These are phyloP conservation scores for Pinus tabuliformis DNA, from an alignment of 75 land plant genomes.

Conservation along the genomic window DNA sequence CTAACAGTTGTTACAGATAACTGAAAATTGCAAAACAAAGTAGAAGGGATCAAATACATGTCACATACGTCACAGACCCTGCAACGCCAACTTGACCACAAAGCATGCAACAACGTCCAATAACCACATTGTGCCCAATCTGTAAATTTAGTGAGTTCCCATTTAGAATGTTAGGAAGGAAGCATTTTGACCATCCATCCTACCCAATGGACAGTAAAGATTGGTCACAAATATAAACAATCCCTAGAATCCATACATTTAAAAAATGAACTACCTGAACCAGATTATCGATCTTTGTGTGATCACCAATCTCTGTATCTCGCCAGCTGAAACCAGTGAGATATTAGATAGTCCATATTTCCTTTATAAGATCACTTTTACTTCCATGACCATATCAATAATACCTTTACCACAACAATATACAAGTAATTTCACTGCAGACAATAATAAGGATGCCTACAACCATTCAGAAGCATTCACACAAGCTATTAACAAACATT, in stretches of 20 bases:
- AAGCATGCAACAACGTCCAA: constrained; percentile 80
- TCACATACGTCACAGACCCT: constrained; percentile 84
- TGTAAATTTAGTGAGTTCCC: constrained; percentile 18
- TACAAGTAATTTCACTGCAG: not conserved
- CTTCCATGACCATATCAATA: not conserved
- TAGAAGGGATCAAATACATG: not conserved
- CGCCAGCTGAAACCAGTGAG: constrained; percentile 76
- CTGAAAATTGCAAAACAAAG: constrained; percentile 4
- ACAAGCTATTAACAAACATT: no score
- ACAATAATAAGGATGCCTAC: not conserved
- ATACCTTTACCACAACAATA: not conserved
- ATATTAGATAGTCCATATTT: not conserved
- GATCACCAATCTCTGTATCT: constrained; percentile 82
- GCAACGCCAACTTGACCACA: constrained; percentile 98
- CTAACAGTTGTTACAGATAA: not conserved
- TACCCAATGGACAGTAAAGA: not conserved
- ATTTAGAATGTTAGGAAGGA: constrained; percentile 1
- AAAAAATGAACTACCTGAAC: constrained; percentile 62
- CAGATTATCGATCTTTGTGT: constrained; percentile 91
- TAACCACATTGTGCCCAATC: constrained; percentile 92
- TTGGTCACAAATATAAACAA: not conserved
- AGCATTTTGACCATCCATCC: not conserved
- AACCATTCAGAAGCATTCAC: no score
- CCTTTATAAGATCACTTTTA: not conserved
- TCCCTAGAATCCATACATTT: not conserved